Base-by-base conservation (phyloP, 306 rosid species). In the Erythrophleum fordii region DNA sequence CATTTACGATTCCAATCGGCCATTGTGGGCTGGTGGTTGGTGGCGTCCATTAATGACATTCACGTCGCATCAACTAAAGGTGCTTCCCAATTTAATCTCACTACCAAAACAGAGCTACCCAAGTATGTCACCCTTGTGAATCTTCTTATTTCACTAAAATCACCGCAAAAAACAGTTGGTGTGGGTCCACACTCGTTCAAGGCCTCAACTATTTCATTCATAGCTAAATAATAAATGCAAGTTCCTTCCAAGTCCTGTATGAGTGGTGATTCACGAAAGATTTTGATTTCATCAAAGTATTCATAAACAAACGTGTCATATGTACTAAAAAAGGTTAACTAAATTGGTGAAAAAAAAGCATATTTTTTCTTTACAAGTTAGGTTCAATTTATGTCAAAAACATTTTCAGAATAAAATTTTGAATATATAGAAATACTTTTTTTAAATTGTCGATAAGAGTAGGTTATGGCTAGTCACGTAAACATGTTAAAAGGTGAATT, bases 21-120 rank as follows among this genome's bases (percentile, higher is more conserved):
- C 20, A 25, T 20, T 7, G 35, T 4, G 29, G 60, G 17, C 13
- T 16, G 0, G 17, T 2, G 58, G 59, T 51, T 0, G 72, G 62
- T 61, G 76, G 62, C 56, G 34, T 58, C 0, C 69, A 79, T 86
- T 56, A 79, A 85, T 82, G 84, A 22, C 56, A 45, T 2, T 23
- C 64, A 62, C 11, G 11, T 22, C 23, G 56, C 58, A 2, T 37
- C 70, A 69, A 78, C 39, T 16, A 51, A 69, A 78, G 8, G 34
- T 5, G 67, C 1, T 42, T 11, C 34, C 66, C 55, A 25, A 85
- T 78, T 85, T 75, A 85, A 52, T 81, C 70, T 77, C 46, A 22
- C 52, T 67, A 20, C 48, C 67, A 61, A 28, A 44, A 14, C 5
- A 39, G 66, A 34, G 34, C 34, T 4, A 31, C 34, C 1, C 1